A percentile compares a stretch with the other conserved stretches of the same genome.
Evolutionary conservation across 2,329 filamentous ascomycete species (phyloP).

Genomic region (Pseudogymnoascus sp.): DNA sequence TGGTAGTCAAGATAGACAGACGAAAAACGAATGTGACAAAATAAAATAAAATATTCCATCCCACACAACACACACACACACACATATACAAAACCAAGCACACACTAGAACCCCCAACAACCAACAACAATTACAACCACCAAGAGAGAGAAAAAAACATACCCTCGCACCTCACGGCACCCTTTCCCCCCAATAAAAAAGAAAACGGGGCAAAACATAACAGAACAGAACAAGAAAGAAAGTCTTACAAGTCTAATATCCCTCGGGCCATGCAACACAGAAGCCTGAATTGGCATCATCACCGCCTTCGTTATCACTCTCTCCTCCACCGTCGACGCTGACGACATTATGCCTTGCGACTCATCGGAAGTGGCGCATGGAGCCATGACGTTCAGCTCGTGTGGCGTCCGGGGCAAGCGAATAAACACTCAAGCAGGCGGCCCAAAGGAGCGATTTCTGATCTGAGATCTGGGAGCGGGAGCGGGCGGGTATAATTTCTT

Average conservation of each 20-base stretch:
- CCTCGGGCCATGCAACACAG: constrained; percentile 49
- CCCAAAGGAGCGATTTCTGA: constrained; percentile 6
- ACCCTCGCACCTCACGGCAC: neutral
- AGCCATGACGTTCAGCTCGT: neutral
- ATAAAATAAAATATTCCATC: neutral
- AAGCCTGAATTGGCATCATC: constrained; percentile 38
- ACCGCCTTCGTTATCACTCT: neutral
- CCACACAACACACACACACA: constrained; percentile 54
- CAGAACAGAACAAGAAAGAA: neutral
- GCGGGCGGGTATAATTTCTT: constrained; percentile 6
- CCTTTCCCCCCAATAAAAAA: constrained; percentile 15
- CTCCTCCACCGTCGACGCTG: constrained; percentile 23
- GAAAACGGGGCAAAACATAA: neutral
- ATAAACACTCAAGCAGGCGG: neutral
- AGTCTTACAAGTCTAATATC: constrained; percentile 48
- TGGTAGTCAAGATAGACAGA: constrained; percentile 61
- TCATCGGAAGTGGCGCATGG: constrained; percentile 5
- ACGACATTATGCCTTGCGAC: constrained; percentile 30
- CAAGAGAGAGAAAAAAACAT: neutral
- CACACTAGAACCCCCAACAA: neutral
- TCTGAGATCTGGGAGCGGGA: constrained; percentile 1
- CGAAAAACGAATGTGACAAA: constrained; percentile 19
- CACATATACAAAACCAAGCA: constrained; percentile 52
- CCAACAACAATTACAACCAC: neutral
- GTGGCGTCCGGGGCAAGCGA: neutral